Evolutionary conservation across 495 filamentous ascomycete species (phyloP).

Genomic region (Penicillium canariense): DNA sequence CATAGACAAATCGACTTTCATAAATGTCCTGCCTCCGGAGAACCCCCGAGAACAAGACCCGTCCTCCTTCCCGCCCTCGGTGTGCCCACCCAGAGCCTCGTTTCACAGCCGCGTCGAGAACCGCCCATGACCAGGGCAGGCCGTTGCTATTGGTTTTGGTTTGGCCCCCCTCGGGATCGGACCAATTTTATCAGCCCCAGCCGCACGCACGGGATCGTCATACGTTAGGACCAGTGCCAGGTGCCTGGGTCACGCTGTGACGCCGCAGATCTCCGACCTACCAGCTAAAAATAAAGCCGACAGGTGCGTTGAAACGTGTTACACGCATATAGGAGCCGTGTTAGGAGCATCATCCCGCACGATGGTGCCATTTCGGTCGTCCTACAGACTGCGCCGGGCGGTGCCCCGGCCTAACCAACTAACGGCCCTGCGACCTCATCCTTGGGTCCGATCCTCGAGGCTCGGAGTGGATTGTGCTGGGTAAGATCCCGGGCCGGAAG

Average conservation of each 20-base stretch:
- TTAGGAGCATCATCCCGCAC: background rate
- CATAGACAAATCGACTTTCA: background rate
- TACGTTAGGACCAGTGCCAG: background rate
- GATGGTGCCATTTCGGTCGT: background rate
- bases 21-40: background rate
- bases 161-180: background rate
- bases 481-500: background rate
- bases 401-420: background rate
- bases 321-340: background rate
- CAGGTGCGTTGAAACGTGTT: background rate
- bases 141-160: too few species aligned
- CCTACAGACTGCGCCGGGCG: background rate
- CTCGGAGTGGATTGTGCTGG: background rate
- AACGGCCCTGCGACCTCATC: background rate
- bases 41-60: too few species aligned
- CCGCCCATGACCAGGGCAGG: background rate
- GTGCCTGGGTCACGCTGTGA: background rate
- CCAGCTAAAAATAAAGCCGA: background rate
- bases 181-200: slow-evolving; percentile 20
- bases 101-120: slow-evolving; percentile 6
- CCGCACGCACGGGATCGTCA: too few species aligned
- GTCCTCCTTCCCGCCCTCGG: background rate
- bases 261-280: background rate
- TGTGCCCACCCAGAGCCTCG: background rate
- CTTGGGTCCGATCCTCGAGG: background rate